Evolutionary conservation across 306 rosid genomes (phyloP), one percentile per base, ranked within the genome.

Genomic region (Dalbergia cochinchinensis): DNA sequence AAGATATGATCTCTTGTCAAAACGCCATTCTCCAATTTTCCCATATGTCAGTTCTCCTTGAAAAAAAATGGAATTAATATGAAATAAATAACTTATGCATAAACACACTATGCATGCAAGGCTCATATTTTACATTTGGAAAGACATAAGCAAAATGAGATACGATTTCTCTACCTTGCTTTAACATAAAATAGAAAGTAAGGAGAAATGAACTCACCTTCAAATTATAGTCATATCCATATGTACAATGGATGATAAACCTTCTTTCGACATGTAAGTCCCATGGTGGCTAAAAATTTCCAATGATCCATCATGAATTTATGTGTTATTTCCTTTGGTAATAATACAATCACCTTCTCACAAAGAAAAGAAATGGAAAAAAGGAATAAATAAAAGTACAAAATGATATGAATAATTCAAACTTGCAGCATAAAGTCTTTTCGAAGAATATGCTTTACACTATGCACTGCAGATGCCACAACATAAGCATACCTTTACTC

Each of bases 341-440:
- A 84, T 68, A 65, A 16, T 45, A n/a, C n/a, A 55, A 34, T 51
- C 16, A 44, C 34, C 31, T 12, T 22, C 16, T 18, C 12, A 48
- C 73, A 50, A 20, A n/a, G 50, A 73, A 61, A 54, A 48, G 47
- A 71, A 58, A 51, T 50, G 70, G 26, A 45, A 9, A 65, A 65
- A 61, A 1, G 11, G 70, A 42, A 47, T 22, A 11, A 42, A 47
- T 22, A 11, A 73, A 74, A 62, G 39, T 59, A 60, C 69, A 55
- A 83, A 65, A 65, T 8, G 22, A 69, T 13, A 60, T 39, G 45
- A 20, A 73, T 8, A 50, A 77, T 73, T 53, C 81, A 77, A 77
- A 94, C 98, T 97, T 94, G 97, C 69, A 90, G 79, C 97, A 94
- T 94, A 67, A 94, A 94, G 78, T 92, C 98, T 80, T 92, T 86